Conservation (phyloP, 164 flowering plant species). For the Cinnamomum micranthum region DNA sequence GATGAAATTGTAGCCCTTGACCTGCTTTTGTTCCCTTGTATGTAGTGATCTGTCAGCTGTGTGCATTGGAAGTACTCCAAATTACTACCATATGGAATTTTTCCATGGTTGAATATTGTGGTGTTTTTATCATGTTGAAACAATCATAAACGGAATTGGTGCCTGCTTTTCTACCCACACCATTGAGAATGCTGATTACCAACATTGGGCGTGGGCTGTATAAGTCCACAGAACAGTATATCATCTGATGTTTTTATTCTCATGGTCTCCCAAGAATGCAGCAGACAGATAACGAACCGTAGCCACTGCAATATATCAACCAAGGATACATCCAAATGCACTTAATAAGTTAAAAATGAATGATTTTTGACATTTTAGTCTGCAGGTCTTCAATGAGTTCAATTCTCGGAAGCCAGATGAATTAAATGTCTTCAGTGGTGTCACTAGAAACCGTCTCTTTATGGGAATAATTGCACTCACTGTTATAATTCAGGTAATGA, state of each 20-base stretch:
- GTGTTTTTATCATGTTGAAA: neutral
- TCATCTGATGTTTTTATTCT: neutral
- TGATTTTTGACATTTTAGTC: neutral
- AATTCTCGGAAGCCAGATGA: slow-evolving; percentile 96
- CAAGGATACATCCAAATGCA: neutral
- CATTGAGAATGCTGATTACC: neutral
- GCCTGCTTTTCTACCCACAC: neutral
- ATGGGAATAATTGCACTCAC: slow-evolving; percentile 63
- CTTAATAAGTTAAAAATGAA: neutral
- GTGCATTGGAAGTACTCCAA: neutral
- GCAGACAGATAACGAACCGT: no score
- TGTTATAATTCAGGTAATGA: slow-evolving; percentile 64
- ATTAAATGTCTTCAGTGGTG: slow-evolving; percentile 64
- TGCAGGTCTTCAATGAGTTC: slow-evolving; percentile 83
- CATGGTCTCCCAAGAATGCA: neutral
- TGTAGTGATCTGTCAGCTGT: neutral
- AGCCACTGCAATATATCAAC: no score
- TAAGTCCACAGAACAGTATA: neutral
- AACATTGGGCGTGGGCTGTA: neutral
- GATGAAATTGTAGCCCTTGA: neutral
- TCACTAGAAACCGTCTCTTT: slow-evolving; percentile 66
- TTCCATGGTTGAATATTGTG: no score
- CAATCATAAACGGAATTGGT: neutral
- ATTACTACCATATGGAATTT: no score
- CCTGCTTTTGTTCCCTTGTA: neutral